These are phyloP conservation scores for Saccharomycopsis vini DNA, from an alignment of 805 yeast genomes.

Conservation along the genomic window DNA sequence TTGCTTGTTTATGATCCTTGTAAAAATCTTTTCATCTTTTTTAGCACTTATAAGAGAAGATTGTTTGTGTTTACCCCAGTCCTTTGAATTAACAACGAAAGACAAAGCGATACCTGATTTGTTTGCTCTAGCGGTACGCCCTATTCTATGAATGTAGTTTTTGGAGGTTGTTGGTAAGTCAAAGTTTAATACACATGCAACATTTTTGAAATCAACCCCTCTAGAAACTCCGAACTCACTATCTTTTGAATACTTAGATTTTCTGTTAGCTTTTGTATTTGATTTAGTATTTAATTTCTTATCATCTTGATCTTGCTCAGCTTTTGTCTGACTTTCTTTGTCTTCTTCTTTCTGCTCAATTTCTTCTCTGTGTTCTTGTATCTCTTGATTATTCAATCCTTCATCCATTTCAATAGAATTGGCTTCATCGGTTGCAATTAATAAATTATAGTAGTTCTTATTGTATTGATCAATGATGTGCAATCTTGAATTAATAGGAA, in stretches of 20 bases:
- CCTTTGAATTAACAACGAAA: constrained; percentile 75
- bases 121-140: constrained; percentile 97
- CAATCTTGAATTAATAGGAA: constrained; percentile 85
- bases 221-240: constrained; percentile 89
- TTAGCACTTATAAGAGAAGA: constrained; percentile 64
- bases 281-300: constrained; percentile 17
- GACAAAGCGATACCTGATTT: constrained; percentile 91
- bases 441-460: constrained; percentile 72
- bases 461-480: constrained; percentile 95
- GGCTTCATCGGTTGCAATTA: constrained; percentile 93
- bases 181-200: constrained; percentile 92
- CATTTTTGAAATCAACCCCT: constrained; percentile 94
- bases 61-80: constrained; percentile 81
- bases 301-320: constrained; percentile 15
- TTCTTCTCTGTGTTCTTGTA: constrained; percentile 18
- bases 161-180: constrained; percentile 87
- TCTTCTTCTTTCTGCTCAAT: constrained; percentile 20
- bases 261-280: constrained; percentile 21
- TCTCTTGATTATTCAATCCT: constrained; percentile 19
- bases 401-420: constrained; percentile 44
- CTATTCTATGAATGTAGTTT: constrained; percentile 87
- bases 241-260: constrained; percentile 35
- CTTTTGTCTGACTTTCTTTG: constrained; percentile 16
- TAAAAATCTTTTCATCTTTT: constrained; percentile 78
- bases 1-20: constrained; percentile 70